Evolutionary conservation across 352 stramenopile genomes (phyloP), one percentile per base, ranked within the genome.

Genomic region (Globisporangium megalacanthum): DNA sequence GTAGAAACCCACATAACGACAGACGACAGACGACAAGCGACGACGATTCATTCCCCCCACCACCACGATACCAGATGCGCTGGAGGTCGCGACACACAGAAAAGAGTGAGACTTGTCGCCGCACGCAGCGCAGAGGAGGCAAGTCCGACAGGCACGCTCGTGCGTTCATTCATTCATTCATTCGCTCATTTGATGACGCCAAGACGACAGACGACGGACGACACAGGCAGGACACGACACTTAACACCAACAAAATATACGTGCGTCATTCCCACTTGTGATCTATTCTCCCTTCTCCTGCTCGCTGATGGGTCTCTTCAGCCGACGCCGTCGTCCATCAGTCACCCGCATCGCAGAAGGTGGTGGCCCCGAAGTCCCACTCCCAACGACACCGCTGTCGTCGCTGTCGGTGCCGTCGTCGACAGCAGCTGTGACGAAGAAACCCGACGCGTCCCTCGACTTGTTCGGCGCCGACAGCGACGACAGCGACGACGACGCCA

Each of bases 401-500:
- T 15, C n/a, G n/a, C n/a, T n/a, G n/a, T n/a, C n/a, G n/a, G n/a
- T n/a, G n/a, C n/a, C n/a, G n/a, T n/a, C n/a, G n/a, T n/a, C n/a
- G n/a, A n/a, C n/a, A 11, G 52, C 49, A 10, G 60, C 63, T 41
- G 62, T 58, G 49, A 36, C 15, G 17, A 72, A 68, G 13, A 59
- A 45, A 31, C 37, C 46, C 11, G 54, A 53, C 15, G 66, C 70
- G 22, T 57, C 73, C 39, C 68, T 92, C 33, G 79, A 81, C 0
- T 44, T 92, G 7, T 92, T 92, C 54, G 82, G 79, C 2, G 74
- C 68, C 11, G 82, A 88, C 61, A 90, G 77, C 55, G 82, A 89
- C 50, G 82, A 83, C n/a, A 92, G 82, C 55, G 82, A 90, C 58
- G 82, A 92, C 58, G 82, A 92, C 8, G 82, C 82, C 20, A 84